Base-by-base conservation (phyloP, 441 rosid species). In the Raphanus hybrid region DNA sequence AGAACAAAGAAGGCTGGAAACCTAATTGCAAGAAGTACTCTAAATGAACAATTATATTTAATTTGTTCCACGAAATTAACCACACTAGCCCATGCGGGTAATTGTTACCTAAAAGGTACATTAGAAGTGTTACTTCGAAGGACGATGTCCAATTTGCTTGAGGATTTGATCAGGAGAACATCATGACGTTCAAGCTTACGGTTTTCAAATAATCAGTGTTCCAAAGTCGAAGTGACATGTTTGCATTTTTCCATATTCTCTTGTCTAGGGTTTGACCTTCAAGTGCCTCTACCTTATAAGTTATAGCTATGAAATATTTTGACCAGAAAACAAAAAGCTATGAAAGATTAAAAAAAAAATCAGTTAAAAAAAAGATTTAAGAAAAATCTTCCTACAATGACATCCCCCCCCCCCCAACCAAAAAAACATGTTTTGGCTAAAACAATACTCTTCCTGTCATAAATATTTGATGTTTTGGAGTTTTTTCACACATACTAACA, bases 91-190 rank as follows among this genome's bases (percentile, higher is more conserved):
- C 50, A 45, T 41, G 32, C 20, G 29, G 66, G 35, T 75, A 41
- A 43, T 41, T 58, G 26, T 75, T 45, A 43, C 35, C 8, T 43
- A 11, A 27, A 18, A 27, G 23, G 35, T 11, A 29, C 14, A 18
- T 43, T 59, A 41, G 48, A 74, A 65, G 43, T 37, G 45, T 74
- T 65, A 65, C 20, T 54, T 54, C 27, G 57, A 66, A 54, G 69
- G 29, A 18, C 26, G 60, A 45, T 11, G 70, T 5, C 39, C 63
- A 34, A 18, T 45, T 32, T 75, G 29, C 73, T 35, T 35, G 64
- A 35, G 55, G 6, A n/a, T 32, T 60, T 61, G 64, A 75, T 48
- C 69, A 50, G 59, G 39, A 20, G 8, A 59, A 15, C 67, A 69
- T 18, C 60, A 26, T 69, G 15, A 69, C 57, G 64, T 69, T 52